Evolutionary conservation across 2,329 filamentous ascomycete species (phyloP), one percentile per base, ranked within the genome.

Genomic region (Trichoderma atrobrunneum): DNA sequence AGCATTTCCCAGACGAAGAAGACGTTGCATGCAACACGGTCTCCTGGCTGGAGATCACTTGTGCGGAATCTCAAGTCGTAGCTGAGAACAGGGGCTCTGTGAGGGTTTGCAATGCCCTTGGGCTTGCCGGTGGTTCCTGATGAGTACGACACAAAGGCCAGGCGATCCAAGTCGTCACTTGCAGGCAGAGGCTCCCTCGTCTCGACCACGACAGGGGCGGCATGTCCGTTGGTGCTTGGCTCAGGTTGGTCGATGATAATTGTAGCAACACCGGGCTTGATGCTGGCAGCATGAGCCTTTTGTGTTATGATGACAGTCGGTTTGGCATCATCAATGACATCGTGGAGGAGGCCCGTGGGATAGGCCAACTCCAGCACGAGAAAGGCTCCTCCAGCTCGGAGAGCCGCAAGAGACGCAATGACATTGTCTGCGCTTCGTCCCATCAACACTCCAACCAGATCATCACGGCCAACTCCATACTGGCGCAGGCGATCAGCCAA

Each of bases 1-100:
- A 95, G 80, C 71, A 95, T 94, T 79, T 95, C 93, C 93, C 93
- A 95, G 61, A 95, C 87, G 78, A 95, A 95, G 80, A 95, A 95
- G 72, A 95, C 93, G 84, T 95, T 95, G 82, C 92, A 95, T n/a
- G 93, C 93, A 12, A 95, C 92, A 7, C 93, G 88, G 76, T 94
- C 93, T 18, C 92, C 92, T 0, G 90, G 90, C 21, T 86, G 81
- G 3, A 93, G 83, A 78, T 95, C 90, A 75, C 89, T 91, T 63
- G 95, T 80, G 11, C 83, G 84, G 77, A 95, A 95, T 79, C 93
- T 85, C 74, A 93, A 80, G 76, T 93, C 85, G 78, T 95, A 95
- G 7, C 92, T 95, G 32, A 88, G 86, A 1, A 95, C 90, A 0
- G 92, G 86, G 18, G 92, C 92, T 76, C 88, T 86, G 79, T 95